Conservation (phyloP, 1,284 basidiomycete genomes). For the Moniliella sp. region DNA sequence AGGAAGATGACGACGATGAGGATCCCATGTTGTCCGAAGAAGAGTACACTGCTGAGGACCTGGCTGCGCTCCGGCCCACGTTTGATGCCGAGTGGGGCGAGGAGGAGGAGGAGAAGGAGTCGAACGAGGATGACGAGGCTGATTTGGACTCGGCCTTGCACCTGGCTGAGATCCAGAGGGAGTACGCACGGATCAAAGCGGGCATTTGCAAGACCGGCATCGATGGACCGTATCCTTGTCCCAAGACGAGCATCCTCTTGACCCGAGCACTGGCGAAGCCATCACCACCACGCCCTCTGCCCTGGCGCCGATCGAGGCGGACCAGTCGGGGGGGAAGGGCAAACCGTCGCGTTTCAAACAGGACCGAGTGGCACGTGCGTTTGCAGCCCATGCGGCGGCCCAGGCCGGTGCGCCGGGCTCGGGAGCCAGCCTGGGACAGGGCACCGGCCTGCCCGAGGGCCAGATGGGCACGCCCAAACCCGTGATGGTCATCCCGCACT, state of each 20-base stretch:
- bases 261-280: too few relatives aligned
- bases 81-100: background rate
- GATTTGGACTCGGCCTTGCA: slow-evolving; percentile 40
- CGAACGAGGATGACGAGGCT: slow-evolving; percentile 45
- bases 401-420: too few relatives aligned
- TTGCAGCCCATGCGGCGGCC: background rate
- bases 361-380: background rate
- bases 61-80: background rate
- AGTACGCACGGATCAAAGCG: slow-evolving; percentile 33
- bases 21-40: background rate
- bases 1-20: background rate
- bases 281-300: too few relatives aligned
- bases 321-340: too few relatives aligned
- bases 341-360: background rate
- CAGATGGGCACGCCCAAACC: too few relatives aligned
- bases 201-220: background rate
- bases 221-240: too few relatives aligned
- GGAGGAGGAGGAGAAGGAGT: too few relatives aligned
- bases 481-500: background rate
- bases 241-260: too few relatives aligned
- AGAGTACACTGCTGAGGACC: background rate
- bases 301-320: too few relatives aligned
- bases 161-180: slow-evolving; percentile 37
- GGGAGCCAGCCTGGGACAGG: too few relatives aligned
- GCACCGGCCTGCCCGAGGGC: too few relatives aligned